These are phyloP conservation scores for Wickerhamomyces xylosicus DNA, from an alignment of 805 yeast species.

Conservation along the genomic window DNA sequence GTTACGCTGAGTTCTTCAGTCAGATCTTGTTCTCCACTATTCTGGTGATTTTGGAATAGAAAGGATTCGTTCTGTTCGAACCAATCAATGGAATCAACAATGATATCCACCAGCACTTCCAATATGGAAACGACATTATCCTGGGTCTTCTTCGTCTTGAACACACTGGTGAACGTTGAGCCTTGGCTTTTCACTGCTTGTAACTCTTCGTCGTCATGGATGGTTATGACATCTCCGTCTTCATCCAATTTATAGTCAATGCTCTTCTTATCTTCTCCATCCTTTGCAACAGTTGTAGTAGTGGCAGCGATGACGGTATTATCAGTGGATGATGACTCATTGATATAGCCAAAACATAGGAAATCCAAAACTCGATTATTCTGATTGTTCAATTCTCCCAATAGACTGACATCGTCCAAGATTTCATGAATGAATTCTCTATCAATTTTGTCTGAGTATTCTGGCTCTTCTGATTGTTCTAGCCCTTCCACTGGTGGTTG, in stretches of 20 bases:
- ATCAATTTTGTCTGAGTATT: slow-evolving; percentile 6
- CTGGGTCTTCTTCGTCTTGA: neutral
- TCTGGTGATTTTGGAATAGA: slow-evolving; percentile 2
- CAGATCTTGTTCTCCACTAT: neutral
- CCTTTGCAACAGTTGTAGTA: neutral
- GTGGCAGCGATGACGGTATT: neutral
- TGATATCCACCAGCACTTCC: slow-evolving; percentile 31
- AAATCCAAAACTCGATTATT: slow-evolving; percentile 39
- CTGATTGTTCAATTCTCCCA: slow-evolving; percentile 26
- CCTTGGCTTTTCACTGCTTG: neutral
- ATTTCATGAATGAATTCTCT: slow-evolving; percentile 25
- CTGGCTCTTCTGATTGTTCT: slow-evolving; percentile 2
- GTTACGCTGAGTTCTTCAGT: slow-evolving; percentile 13
- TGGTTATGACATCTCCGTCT: slow-evolving; percentile 2
- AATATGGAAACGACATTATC: slow-evolving; percentile 27
- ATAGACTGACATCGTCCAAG: slow-evolving; percentile 27
- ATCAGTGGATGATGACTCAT: slow-evolving; percentile 4
- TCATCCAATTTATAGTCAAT: slow-evolving; percentile 1
- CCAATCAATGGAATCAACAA: slow-evolving; percentile 31
- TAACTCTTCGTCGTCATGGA: neutral
- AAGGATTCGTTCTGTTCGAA: slow-evolving; percentile 19
- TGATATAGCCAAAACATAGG: slow-evolving; percentile 34
- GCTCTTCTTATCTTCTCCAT: slow-evolving; percentile 14
- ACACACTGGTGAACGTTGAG: slow-evolving; percentile 1
- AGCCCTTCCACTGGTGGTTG: too few species aligned